A percentile compares a stretch with the other conserved stretches of the same genome.
phyloP scores from a whole-genome alignment of 129 eudicot genomes.

The Erigeron canadensis region DNA sequence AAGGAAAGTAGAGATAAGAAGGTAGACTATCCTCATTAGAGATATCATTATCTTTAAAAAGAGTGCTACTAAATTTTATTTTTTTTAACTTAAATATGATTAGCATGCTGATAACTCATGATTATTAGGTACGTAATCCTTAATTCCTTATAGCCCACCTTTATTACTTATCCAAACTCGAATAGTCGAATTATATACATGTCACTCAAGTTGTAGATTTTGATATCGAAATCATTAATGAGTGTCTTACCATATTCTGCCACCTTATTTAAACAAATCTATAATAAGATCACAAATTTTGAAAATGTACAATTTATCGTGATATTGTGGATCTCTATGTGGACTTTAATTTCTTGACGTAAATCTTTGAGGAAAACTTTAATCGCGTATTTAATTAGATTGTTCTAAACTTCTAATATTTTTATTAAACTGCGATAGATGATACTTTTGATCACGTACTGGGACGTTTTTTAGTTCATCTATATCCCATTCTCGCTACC shows the following conservation, averaged over 20 bases:
- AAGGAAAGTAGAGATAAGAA: slow-evolving; percentile 3
- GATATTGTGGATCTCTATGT: not conserved
- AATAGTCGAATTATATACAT: not conserved
- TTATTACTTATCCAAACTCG: slow-evolving; percentile 21
- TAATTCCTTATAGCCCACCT: slow-evolving; percentile 21
- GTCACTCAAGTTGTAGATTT: not conserved
- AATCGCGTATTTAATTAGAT: not conserved
- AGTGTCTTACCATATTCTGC: not conserved
- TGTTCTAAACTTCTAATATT: too few relatives aligned
- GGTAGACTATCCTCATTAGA: slow-evolving; percentile 3
- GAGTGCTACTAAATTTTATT: not conserved
- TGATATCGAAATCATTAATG: not conserved
- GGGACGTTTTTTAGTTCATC: too few relatives aligned
- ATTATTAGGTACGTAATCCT: not conserved
- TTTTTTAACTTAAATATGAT: slow-evolving; percentile 13
- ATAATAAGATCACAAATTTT: not conserved
- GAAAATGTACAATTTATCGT: not conserved
- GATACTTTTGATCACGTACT: too few relatives aligned
- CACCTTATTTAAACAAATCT: not conserved
- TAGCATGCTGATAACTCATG: slow-evolving; percentile 14
- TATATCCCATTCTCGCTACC: too few relatives aligned
- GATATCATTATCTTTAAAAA: slow-evolving; percentile 3
- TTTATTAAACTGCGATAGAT: too few relatives aligned
- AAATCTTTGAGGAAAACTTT: not conserved
- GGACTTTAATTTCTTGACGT: not conserved